Base-by-base conservation (phyloP, 768 basidiomycete species). In the Phaeolepiota aurea region DNA sequence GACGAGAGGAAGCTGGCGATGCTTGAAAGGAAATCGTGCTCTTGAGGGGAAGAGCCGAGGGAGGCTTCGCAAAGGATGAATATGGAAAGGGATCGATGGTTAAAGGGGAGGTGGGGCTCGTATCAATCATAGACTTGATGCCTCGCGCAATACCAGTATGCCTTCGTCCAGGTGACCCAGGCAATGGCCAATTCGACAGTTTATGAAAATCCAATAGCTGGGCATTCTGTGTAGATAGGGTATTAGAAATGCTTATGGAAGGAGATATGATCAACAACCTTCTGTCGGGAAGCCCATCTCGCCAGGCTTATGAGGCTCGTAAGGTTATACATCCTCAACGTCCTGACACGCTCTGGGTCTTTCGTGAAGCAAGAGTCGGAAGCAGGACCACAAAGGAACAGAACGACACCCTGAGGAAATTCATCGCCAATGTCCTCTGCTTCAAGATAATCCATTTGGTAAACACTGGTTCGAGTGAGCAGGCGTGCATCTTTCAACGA, bases 291-390 rank as follows among this genome's bases (percentile, higher is more conserved):
- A 0, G 76, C 69, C 83, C 83, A 90, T 51, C 77, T 79, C 1
- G 83, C 85, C 10, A 91, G 69, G 49, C 73, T 88, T 5, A 73
- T 70, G 4, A 91, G 60, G 53, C 87, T 87, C 14, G 77, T 67
- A 14, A 91, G 66, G 51, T 80, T 90, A 56, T 91, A 91, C 87
- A 91, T 89, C 30, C 88, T 76, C 30, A 89, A 59, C 4, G 68
- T 64, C 35, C 78, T 69, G 28, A 67, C 50, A 4, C 68, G 56
- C 47, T 86, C 83, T 38, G 69, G 58, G 25, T 85, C 78, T 44
- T 72, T 76, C 21, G 54, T 54, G 20, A 53, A 50, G 1, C 65
- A 58, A 3, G 71, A 66, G 15, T 76, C 75, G 2, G 64, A 53
- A 14, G 77, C 74, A 1, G 80, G 74, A 14, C 85, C 81, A 4